Evolutionary conservation across 148 eudicot species (phyloP).

Genomic region (Chenopodium berlandieri): DNA sequence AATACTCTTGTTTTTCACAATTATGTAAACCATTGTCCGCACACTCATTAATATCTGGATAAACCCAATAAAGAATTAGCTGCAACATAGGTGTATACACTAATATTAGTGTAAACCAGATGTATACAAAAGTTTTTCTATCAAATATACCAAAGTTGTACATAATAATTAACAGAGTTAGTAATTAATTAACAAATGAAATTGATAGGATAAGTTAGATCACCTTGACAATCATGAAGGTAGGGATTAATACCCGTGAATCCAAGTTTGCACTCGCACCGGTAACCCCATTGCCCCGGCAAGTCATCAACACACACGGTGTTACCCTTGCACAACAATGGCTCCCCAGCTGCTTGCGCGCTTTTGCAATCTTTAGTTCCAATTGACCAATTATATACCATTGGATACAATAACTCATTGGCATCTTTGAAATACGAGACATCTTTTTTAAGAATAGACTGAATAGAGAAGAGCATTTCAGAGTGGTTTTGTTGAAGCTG

Average conservation of each 20-base stretch:
- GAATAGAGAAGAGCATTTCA: neutral
- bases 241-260: neutral
- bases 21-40: neutral
- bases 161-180: neutral
- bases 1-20: neutral
- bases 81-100: too few relatives aligned
- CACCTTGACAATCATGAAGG: conserved; percentile 5
- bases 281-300: neutral
- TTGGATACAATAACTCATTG: neutral
- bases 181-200: too few relatives aligned
- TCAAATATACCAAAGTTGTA: too few relatives aligned
- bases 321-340: neutral
- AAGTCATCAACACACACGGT: neutral
- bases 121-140: too few relatives aligned
- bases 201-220: neutral
- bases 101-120: too few relatives aligned
- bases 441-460: neutral
- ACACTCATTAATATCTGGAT: neutral
- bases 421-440: neutral
- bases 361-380: conserved; percentile 5
- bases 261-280: neutral
- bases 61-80: too few relatives aligned
- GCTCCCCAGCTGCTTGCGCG: neutral
- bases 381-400: conserved; percentile 11
- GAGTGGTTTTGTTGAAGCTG: neutral